Conservation (phyloP, 208 protist genomes). For the Trichomonas gallinae region DNA sequence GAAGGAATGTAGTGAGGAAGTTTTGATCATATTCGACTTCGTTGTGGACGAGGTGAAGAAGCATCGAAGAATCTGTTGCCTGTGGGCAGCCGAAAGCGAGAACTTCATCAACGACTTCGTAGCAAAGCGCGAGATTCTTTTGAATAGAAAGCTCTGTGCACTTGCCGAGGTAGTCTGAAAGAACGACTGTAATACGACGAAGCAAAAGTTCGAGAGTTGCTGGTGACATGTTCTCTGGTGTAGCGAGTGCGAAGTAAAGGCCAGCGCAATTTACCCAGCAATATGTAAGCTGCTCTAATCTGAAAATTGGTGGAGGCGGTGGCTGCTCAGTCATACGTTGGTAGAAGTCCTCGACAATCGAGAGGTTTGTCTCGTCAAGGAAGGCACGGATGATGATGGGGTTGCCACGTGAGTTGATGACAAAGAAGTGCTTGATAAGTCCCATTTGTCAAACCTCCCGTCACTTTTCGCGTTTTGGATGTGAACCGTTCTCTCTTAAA, state of each 20-base stretch:
- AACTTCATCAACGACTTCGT: conserved; percentile 20
- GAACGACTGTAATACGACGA: neutral
- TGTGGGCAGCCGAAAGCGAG: conserved; percentile 13
- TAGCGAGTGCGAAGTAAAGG: neutral
- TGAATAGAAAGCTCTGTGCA: conserved; percentile 14
- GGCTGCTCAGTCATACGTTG: neutral
- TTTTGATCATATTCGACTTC: neutral
- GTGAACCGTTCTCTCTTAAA: neutral
- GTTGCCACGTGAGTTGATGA: neutral
- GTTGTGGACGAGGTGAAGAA: conserved; percentile 16
- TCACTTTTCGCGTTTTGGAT: neutral
- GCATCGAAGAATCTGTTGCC: neutral
- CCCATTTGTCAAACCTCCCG: conserved; percentile 1
- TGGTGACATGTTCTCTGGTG: neutral
- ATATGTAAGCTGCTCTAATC: neutral
- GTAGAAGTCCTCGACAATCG: neutral
- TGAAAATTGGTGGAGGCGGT: neutral
- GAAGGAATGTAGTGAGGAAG: neutral
- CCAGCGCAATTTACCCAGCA: neutral
- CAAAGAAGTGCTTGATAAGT: conserved; percentile 16
- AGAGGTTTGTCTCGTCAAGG: neutral
- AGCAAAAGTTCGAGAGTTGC: neutral
- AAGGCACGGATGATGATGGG: neutral
- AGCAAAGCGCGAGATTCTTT: neutral
- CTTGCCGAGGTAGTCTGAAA: neutral